phyloP scores from a whole-genome alignment of 257 asterid species.

The Oldenlandia corymbosa region DNA sequence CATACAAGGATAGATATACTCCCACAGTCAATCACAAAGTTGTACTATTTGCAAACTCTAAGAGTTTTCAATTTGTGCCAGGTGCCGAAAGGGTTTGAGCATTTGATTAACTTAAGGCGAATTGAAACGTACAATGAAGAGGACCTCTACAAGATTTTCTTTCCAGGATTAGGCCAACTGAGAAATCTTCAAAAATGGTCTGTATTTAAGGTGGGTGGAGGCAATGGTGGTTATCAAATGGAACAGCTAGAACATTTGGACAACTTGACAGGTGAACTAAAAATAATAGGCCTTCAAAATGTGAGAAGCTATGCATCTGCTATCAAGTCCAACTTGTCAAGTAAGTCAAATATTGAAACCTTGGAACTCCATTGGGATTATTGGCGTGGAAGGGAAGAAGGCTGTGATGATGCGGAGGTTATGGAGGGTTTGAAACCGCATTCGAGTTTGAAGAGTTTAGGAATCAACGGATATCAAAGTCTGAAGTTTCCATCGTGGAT shows the following conservation, averaged over 20 bases:
- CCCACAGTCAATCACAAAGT: slow-evolving; percentile 11
- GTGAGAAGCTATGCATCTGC: too few relatives aligned
- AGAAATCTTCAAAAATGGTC: slow-evolving; percentile 17
- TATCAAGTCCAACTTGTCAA: too few relatives aligned
- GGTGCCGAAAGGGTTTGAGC: slow-evolving; percentile 1
- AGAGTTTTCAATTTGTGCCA: slow-evolving; percentile 5
- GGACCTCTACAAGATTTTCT: background rate
- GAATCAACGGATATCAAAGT: too few relatives aligned
- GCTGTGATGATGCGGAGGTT: too few relatives aligned
- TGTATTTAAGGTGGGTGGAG: slow-evolving; percentile 5
- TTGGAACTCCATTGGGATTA: too few relatives aligned
- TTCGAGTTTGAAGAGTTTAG: too few relatives aligned
- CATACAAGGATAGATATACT: background rate
- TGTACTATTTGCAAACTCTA: slow-evolving; percentile 18
- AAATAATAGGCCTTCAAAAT: too few relatives aligned
- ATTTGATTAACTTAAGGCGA: slow-evolving; percentile 21
- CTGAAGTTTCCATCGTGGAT: too few relatives aligned
- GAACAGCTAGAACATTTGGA: slow-evolving; percentile 13
- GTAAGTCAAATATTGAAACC: too few relatives aligned
- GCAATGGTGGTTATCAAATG: slow-evolving; percentile 15
- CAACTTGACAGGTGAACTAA: slow-evolving; percentile 14
- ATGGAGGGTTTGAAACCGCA: too few relatives aligned
- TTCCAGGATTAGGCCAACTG: slow-evolving; percentile 20
- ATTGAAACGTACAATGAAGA: background rate
- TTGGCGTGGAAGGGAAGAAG: too few relatives aligned